Evolutionary conservation across 352 stramenopile species (phyloP), one percentile per base, ranked within the genome.

Genomic region (Pythium brachiatum): DNA sequence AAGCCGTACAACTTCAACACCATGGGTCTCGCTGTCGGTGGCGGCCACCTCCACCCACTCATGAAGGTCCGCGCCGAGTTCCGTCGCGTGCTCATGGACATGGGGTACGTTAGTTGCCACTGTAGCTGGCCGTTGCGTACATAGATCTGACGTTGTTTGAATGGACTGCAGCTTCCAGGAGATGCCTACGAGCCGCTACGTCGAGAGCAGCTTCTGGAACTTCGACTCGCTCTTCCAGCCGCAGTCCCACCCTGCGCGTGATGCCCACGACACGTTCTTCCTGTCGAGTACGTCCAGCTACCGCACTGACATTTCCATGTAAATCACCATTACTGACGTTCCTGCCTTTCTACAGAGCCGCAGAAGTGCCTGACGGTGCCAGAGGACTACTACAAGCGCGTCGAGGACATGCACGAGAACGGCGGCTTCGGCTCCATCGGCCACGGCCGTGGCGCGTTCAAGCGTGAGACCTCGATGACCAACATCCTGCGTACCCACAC

Each of bases 201-300:
- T 99, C 23, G 98, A 99, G 78, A 98, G 82, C 70, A 98, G 89
- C 64, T 99, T 99, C 78, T 99, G 98, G 98, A 99, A 99, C 84
- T 99, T 99, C 78, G 98, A 99, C 77, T 96, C 97, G 53, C 87
- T 99, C 53, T 99, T 99, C 78, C 97, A 99, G 84, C 98, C 98
- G 43, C 98, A 99, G 85, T 98, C 88, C 31, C 98, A 99, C 74
- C 98, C 98, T 41, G 98, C 98, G 16, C 86, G 98, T 68, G 98
- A 99, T 73, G 97, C 97, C 26, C 98, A 99, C 73, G 98, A 99
- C 78, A 99, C 98, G 34, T 99, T 99, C 81, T 99, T 99, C 85
- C 97, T 99, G 62, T 98, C 98, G 2, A 75, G 85, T 92, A 46
- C 64, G 82, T 82, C n/a, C 5, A 36, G 16, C n/a, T n/a, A n/a